phyloP scores from a whole-genome alignment of 352 stramenopile genomes.

The Pythium rishiriense region DNA sequence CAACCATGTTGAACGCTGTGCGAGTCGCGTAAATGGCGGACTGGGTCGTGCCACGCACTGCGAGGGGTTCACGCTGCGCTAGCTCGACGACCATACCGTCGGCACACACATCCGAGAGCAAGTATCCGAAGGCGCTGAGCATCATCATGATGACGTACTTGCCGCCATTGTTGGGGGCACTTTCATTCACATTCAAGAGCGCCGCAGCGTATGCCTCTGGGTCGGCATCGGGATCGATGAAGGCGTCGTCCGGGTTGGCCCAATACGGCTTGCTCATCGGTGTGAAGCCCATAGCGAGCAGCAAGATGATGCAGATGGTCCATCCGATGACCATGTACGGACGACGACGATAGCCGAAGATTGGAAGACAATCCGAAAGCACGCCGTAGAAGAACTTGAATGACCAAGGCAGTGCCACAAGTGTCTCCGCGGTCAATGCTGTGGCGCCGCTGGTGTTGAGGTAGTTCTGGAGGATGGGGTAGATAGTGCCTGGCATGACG shows the following conservation, averaged over 20 bases:
- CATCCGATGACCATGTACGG: slow-evolving; percentile 43
- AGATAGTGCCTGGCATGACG: slow-evolving; percentile 31
- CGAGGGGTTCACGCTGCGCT: slow-evolving; percentile 38
- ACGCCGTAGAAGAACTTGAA: slow-evolving; percentile 40
- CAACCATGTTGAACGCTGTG: slow-evolving; percentile 27
- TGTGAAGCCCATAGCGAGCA: slow-evolving; percentile 34
- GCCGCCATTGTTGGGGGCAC: slow-evolving; percentile 22
- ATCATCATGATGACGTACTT: slow-evolving; percentile 44
- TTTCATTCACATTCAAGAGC: slow-evolving; percentile 10
- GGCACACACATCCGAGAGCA: slow-evolving; percentile 37
- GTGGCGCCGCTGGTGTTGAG: slow-evolving; percentile 23
- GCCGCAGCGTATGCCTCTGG: background rate
- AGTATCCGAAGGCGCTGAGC: slow-evolving; percentile 35
- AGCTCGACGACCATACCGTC: slow-evolving; percentile 38
- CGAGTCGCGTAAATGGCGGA: slow-evolving; percentile 33
- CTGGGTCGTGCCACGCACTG: slow-evolving; percentile 35
- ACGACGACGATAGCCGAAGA: slow-evolving; percentile 40
- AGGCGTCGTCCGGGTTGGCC: slow-evolving; percentile 10
- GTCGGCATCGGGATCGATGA: slow-evolving; percentile 15
- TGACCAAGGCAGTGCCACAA: slow-evolving; percentile 25
- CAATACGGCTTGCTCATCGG: slow-evolving; percentile 32
- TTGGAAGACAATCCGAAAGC: slow-evolving; percentile 37
- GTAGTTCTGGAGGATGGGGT: slow-evolving; percentile 37
- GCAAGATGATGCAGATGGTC: slow-evolving; percentile 31
- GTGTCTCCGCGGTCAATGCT: slow-evolving; percentile 13